Base-by-base conservation (phyloP, 2,329 filamentous ascomycete genomes). In the Fusarium camptoceras region DNA sequence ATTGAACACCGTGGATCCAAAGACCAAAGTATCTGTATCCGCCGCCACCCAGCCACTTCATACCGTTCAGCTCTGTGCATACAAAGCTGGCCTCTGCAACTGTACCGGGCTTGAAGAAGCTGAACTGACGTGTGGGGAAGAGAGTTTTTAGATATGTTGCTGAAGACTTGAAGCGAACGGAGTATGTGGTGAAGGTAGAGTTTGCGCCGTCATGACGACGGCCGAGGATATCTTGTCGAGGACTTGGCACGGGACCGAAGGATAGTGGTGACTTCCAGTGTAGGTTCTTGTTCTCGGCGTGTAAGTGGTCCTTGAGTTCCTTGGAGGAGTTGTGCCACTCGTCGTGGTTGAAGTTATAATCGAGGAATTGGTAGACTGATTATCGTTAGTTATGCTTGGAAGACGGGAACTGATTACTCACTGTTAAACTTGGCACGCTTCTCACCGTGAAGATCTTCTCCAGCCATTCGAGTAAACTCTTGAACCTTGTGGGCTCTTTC, bases 1-100 rank as follows among this genome's bases (percentile, higher is more conserved):
- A 89, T 64, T 88, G 77, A 2, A 91, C 85, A 0, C 87, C 88
- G 64, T 91, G 89, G 18, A 91, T 84, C 72, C 88, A 90, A 1
- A 91, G 81, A 0, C 87, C 88, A 16, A 88, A 78, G 68, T 85
- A 83, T 20, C 79, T 83, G 74, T 91, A 91, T 1, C 88, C 88
- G 1, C 79, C 77, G 4, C 88, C 88, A 6, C 86, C 88, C 0
- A 91, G 83, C 88, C 88, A 91, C 30, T 85, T 81, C 81, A 91
- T 84, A 1, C 84, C 83, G 39, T 79, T 76, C 4, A 87, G 75
- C 3, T 80, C 81, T 76, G 69, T 86, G 22, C 78, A 77, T 0
- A 78, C 80, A 55, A 83, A 79, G 28, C 78, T 84, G 2, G 82
- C 84, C 15, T 80, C 77, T 3, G 81, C 83, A 3, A 85, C 75